These are phyloP conservation scores for Acacia acuminata DNA, from an alignment of 306 rosid genomes.

Conservation along the genomic window DNA sequence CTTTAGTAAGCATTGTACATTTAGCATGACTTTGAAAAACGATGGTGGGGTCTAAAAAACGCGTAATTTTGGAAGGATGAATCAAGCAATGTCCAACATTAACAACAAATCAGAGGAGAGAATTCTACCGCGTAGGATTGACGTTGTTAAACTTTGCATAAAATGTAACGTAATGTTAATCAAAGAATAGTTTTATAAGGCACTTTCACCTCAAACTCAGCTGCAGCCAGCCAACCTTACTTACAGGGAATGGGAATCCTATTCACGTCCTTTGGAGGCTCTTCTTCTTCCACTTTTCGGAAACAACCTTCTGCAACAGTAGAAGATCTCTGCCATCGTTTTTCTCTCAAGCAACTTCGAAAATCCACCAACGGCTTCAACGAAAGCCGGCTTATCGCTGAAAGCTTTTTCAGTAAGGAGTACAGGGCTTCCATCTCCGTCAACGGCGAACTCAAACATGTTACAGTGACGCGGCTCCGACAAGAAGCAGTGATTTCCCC, in stretches of 20 bases:
- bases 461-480: background rate
- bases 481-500: background rate
- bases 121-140: too few relatives aligned
- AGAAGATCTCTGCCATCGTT: conserved; percentile 1
- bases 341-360: background rate
- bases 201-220: too few relatives aligned
- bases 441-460: background rate
- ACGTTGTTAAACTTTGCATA: too few relatives aligned
- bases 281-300: background rate
- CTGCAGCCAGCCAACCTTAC: too few relatives aligned
- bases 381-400: background rate
- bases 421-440: background rate
- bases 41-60: too few relatives aligned
- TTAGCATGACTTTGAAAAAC: too few relatives aligned
- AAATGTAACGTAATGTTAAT: too few relatives aligned
- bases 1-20: too few relatives aligned
- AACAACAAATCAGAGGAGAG: too few relatives aligned
- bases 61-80: too few relatives aligned
- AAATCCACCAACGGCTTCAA: background rate
- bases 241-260: background rate
- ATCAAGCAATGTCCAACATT: too few relatives aligned
- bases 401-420: background rate
- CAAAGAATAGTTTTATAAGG: too few relatives aligned
- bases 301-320: background rate
- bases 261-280: background rate